Evolutionary conservation across 805 yeast species (phyloP), one percentile per base, ranked within the genome.

Genomic region (Kuraishia borneana): DNA sequence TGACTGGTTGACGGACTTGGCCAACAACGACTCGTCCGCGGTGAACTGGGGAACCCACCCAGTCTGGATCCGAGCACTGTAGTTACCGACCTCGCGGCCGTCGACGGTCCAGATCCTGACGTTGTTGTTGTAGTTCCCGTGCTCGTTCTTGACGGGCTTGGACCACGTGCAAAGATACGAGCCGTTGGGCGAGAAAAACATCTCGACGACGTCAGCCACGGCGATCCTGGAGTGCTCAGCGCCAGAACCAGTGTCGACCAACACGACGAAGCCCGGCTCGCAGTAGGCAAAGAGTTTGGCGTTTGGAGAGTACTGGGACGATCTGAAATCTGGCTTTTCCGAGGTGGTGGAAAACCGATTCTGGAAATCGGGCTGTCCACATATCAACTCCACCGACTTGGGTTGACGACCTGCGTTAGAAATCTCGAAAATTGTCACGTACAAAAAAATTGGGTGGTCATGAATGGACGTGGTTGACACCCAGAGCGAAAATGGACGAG

Each of bases 41-140:
- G 94, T 82, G 54, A 79, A 87, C 59, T 85, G 95, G n/a, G 94
- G 82, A 52, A 73, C 71, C 96, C 97, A 89, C 18, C 89, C 89
- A 41, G 75, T 73, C 61, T 89, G 96, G 34, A 76, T 75, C 57
- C 81, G 83, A 43, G 83, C 81, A 34, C 80, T 64, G 67, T 81
- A 87, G 42, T 75, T 69, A 39, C 68, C 70, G 34, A 74, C 60
- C 34, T 72, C 59, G n/a, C n/a, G n/a, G n/a, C n/a, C n/a, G 36
- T 60, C 61, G 28, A 67, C 67, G 18, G 61, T 58, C 73, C 81
- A 85, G 38, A 92, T 69, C 50, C 75, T 74, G 42, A 89, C 84
- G 57, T 92, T 92, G 41, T 84, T 75, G 40, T 65, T 70, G 69
- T 76, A 82, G 49, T 78, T 73, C 31, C 94, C 88, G 34, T 75